Conservation (phyloP, 2,329 filamentous ascomycete genomes). For the Ilyonectria mors-panacis region DNA sequence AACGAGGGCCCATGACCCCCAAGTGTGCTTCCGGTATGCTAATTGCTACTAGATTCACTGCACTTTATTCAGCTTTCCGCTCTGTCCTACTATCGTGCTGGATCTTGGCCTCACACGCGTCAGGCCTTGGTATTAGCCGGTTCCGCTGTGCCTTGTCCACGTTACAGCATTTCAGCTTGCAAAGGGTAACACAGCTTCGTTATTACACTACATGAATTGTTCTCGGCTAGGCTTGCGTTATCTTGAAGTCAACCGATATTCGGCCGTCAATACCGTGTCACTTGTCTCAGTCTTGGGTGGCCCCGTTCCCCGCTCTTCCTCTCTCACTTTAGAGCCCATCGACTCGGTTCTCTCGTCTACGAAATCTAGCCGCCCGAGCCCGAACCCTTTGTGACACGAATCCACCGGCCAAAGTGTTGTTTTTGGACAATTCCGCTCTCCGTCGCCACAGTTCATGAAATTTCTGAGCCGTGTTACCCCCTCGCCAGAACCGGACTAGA, state of each 20-base stretch:
- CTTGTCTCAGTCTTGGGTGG: background rate
- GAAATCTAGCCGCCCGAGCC: background rate
- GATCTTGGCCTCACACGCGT: background rate
- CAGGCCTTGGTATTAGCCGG: background rate
- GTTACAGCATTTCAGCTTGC: background rate
- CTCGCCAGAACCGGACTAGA: conserved; percentile 18
- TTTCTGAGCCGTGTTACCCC: background rate
- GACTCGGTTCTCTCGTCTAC: background rate
- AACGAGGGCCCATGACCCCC: background rate
- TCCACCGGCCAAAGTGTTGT: background rate
- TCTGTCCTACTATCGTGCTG: background rate
- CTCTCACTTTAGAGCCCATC: background rate
- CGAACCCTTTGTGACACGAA: background rate
- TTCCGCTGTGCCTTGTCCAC: background rate
- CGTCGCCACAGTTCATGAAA: background rate
- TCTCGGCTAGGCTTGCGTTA: background rate
- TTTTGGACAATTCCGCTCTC: background rate
- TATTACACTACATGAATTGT: background rate
- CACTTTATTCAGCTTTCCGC: background rate
- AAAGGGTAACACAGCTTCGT: background rate
- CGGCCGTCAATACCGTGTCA: background rate
- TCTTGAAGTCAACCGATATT: background rate
- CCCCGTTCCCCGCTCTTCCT: background rate
- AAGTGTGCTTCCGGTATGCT: background rate
- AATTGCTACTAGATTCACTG: background rate